phyloP scores from a whole-genome alignment of 768 basidiomycete genomes.

The Mycena leptocephala region DNA sequence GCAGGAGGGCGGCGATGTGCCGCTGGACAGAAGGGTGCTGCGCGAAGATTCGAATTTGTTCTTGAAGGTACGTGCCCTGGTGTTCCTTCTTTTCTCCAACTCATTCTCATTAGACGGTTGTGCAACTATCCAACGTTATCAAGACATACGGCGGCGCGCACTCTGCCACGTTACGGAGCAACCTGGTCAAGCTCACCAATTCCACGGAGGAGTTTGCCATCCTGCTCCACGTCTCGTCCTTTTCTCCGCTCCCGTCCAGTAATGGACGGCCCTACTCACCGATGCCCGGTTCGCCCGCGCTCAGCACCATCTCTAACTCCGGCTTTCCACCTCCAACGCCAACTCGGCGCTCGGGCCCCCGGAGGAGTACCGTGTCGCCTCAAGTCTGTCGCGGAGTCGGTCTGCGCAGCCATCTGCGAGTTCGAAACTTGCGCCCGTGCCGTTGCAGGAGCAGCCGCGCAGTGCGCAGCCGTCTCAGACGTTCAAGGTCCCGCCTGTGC shows the following conservation, averaged over 20 bases:
- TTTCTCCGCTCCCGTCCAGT: constrained; percentile 68
- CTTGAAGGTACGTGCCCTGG: constrained; percentile 74
- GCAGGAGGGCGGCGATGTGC: constrained; percentile 66
- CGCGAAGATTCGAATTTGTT: constrained; percentile 88
- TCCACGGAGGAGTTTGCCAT: constrained; percentile 92
- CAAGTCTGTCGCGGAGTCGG: constrained; percentile 73
- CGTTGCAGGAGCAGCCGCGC: constrained; percentile 62
- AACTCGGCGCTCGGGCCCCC: constrained; percentile 29
- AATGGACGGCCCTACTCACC: constrained; percentile 72
- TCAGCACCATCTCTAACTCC: constrained; percentile 37
- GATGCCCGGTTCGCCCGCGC: constrained; percentile 55
- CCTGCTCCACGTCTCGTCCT: constrained; percentile 88
- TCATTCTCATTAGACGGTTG: constrained; percentile 69
- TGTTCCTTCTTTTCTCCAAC: not conserved
- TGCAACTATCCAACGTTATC: constrained; percentile 82
- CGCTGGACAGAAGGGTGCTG: constrained; percentile 72
- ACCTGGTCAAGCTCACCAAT: constrained; percentile 85
- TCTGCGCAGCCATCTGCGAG: constrained; percentile 66
- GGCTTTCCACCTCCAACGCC: not conserved
- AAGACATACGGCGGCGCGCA: constrained; percentile 77
- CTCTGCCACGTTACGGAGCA: constrained; percentile 73
- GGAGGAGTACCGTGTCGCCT: constrained; percentile 67
- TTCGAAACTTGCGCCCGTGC: constrained; percentile 54
- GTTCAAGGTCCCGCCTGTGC: constrained; percentile 59
- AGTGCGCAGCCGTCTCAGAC: constrained; percentile 70